Conservation (phyloP, 768 basidiomycete genomes). For the Daedaleopsis sinensis region DNA sequence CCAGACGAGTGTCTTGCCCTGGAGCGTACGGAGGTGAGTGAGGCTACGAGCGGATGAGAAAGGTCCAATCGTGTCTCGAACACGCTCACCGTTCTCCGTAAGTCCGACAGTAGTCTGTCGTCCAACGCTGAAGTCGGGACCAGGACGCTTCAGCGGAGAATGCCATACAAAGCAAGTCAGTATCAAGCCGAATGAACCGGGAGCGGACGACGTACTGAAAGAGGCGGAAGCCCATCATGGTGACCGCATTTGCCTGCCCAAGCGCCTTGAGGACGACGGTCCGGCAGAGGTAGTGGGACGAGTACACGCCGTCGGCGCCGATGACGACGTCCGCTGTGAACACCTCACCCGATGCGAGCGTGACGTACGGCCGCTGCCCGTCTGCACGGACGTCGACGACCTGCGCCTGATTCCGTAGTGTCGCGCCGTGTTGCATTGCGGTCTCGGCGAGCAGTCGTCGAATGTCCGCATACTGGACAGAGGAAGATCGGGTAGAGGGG, state of each 20-base stretch:
- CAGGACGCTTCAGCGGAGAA: no score
- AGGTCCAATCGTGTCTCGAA: no score
- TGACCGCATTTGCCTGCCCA: constrained; percentile 3
- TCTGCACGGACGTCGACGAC: constrained; percentile 17
- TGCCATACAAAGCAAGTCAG: neutral
- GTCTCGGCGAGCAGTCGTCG: constrained; percentile 29
- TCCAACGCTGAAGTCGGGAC: no score
- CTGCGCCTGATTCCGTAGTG: constrained; percentile 18
- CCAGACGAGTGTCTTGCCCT: neutral
- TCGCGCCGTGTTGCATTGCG: constrained; percentile 21
- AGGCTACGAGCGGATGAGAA: no score
- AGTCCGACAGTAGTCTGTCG: no score
- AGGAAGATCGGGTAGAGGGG: neutral
- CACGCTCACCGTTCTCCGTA: no score
- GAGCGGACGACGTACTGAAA: no score
- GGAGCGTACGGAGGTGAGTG: no score
- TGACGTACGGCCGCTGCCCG: constrained; percentile 23
- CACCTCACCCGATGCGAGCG: constrained; percentile 27
- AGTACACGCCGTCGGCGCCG: constrained; percentile 29
- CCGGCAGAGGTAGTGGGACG: constrained; percentile 11
- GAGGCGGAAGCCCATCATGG: neutral
- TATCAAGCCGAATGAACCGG: no score
- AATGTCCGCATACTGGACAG: constrained; percentile 31
- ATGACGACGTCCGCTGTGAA: constrained; percentile 6
- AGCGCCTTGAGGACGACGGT: constrained; percentile 12